Conservation (phyloP, 257 asterid species). For the Rehmannia glutinosa region DNA sequence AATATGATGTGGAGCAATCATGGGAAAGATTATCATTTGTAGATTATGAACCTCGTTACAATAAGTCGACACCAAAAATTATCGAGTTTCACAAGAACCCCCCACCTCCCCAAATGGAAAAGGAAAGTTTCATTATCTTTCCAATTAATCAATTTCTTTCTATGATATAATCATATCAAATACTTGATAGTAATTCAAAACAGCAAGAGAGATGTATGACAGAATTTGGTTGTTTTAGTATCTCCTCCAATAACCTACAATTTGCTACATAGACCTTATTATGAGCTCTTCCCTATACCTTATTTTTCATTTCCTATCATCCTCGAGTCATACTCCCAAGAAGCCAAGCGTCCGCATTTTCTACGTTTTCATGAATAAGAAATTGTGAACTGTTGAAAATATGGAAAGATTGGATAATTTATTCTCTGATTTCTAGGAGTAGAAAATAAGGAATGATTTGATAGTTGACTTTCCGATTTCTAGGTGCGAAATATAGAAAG, state of each 20-base stretch:
- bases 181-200: neutral
- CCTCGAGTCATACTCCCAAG: neutral
- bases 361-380: too few species aligned
- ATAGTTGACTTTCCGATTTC: too few species aligned
- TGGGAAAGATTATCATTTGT: neutral
- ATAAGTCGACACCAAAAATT: neutral
- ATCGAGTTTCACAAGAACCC: neutral
- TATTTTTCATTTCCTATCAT: neutral
- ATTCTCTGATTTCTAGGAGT: too few species aligned
- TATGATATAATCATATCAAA: neutral
- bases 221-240: neutral
- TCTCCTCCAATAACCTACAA: neutral
- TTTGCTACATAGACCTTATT: neutral
- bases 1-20: neutral
- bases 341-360: too few species aligned
- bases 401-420: too few species aligned
- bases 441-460: too few species aligned
- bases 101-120: neutral
- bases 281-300: neutral
- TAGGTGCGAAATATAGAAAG: too few species aligned
- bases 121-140: neutral
- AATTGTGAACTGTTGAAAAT: too few species aligned
- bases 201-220: neutral
- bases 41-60: neutral
- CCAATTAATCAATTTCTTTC: neutral